phyloP scores from a whole-genome alignment of 108 stramenopile genomes.

The Discostella stelligeroides region DNA sequence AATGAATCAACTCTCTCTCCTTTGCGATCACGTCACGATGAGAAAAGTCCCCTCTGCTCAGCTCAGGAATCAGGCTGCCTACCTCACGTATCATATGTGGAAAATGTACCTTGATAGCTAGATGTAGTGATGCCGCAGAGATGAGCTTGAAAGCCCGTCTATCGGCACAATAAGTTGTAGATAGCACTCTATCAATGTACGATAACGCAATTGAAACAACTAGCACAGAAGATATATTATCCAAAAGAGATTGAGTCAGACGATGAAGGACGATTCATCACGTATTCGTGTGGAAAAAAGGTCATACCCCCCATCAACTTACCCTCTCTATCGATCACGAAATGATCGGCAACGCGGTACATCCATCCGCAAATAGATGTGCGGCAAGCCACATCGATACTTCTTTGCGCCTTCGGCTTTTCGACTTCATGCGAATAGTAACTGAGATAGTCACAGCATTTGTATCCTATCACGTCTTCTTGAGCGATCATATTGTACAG shows the following conservation, averaged over 20 bases:
- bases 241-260: background rate
- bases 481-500: constrained; percentile 39
- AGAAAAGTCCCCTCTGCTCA: constrained; percentile 79
- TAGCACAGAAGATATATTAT: background rate
- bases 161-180: constrained; percentile 46
- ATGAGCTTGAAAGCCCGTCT: constrained; percentile 74
- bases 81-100: constrained; percentile 59
- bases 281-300: too few species aligned
- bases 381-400: constrained; percentile 66
- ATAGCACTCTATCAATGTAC: constrained; percentile 54
- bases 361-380: constrained; percentile 86
- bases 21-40: constrained; percentile 58
- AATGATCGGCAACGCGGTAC: constrained; percentile 85
- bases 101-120: constrained; percentile 74
- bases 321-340: constrained; percentile 76
- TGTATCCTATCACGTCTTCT: constrained; percentile 32
- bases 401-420: constrained; percentile 9
- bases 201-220: constrained; percentile 49
- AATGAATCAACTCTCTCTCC: constrained; percentile 65
- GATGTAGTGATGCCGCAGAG: constrained; percentile 76
- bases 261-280: too few species aligned
- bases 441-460: constrained; percentile 38
- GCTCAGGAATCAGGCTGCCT: constrained; percentile 59
- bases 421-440: constrained; percentile 13
- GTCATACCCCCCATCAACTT: constrained; percentile 33